Evolutionary conservation across 2,329 filamentous ascomycete genomes (phyloP), one percentile per base, ranked within the genome.

Genomic region (Fusarium decemcellulare): DNA sequence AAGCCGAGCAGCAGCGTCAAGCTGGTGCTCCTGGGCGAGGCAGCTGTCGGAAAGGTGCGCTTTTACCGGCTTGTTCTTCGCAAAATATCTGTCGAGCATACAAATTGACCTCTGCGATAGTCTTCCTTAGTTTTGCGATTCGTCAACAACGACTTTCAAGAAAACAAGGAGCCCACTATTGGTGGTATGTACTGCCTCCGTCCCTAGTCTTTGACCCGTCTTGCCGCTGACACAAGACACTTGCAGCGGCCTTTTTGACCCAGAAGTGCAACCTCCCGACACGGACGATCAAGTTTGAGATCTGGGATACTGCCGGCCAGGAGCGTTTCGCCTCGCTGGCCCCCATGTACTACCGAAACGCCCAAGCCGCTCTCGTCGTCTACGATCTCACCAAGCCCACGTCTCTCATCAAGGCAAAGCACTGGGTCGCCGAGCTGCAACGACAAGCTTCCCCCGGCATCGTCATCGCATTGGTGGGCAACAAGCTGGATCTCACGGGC

Each of bases 1-100:
- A 99, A 98, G 86, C 96, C 96, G 68, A 98, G 95, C 87, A 98
- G 95, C 90, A 99, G 96, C 85, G 96, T 99, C 81, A 99, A 99
- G 91, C 92, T 99, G 74, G 96, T 99, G 72, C 89, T 99, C 79
- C 91, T 99, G 62, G 96, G 96, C 74, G 96, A 99, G 85, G 96
- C 96, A 70, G 96, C 96, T 65, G 96, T 99, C 61, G 96, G 96
- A 89, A 99, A 99, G 92, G 96, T 97, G 86, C 67, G 81, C 23
- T 40, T 32, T 16, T 16, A 39, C 32, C n/a, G 52, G 42, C 46
- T 27, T 44, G 11, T 51, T 32, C 55, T 14, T 50, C 51, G 23
- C n/a, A 34, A 57, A 48, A 14, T 37, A 32, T 14, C 10, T 14
- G 16, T 32, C 54, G 47, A 18, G 40, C 15, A 36, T 62, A 62